Evolutionary conservation across 192 early-diverging fungal species (phyloP), one percentile per base, ranked within the genome.

Genomic region (Backusella liffmaniae): DNA sequence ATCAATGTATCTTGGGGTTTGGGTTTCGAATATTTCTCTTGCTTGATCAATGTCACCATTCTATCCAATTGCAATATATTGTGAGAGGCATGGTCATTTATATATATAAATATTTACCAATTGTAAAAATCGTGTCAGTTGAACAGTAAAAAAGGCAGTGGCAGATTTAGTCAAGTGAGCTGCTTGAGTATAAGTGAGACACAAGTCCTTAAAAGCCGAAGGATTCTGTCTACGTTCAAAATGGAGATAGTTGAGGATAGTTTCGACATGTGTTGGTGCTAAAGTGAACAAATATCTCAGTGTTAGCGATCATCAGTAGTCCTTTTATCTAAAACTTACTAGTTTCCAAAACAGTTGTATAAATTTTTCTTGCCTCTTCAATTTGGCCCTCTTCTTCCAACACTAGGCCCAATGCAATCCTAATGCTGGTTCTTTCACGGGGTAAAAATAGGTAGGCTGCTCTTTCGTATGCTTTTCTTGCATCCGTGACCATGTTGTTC

Each of bases 251-350:
- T 89, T 88, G 34, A 85, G 79, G 36, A 91, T 77, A 1, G 90
- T 86, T 70, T 94, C 92, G 15, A 90, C 81, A 70, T 92, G 91
- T 21, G 86, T 90, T 23, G 91, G 89, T 49, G 90, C 91, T 93
- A 74, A 18, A 39, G 51, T 2, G 3, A n/a, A 35, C 8, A 12
- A 4, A 18, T 10, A 26, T 18, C 18, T 51, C 16, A n/a, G 53
- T 29, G 12, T 36, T 67, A 29, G 26, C 41, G 21, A 30, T 71
- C 39, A 46, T 46, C 21, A 42, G 29, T 13, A 71, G 18, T 41
- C n/a, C 37, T 66, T 65, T 72, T n/a, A 29, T 44, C 4, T 10
- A 18, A 53, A 18, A 67, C 85, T 69, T 80, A 92, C 92, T 80
- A 10, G 74, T 49, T 29, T 87, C 82, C 34, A 93, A 72, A n/a